Evolutionary conservation across 768 basidiomycete species (phyloP).

Genomic region (Mycena leptocephala): DNA sequence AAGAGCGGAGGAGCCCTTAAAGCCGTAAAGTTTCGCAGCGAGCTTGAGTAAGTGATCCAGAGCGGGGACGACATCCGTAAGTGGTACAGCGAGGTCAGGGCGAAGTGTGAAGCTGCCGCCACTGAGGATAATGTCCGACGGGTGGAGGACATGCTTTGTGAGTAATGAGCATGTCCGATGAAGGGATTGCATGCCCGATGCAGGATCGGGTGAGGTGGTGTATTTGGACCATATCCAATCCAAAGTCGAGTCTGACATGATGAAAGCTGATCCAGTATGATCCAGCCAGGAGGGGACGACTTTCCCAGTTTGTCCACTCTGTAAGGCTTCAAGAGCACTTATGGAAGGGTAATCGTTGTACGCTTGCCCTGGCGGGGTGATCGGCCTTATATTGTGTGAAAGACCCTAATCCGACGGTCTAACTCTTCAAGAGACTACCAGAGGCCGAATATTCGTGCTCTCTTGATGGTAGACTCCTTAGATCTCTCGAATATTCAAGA

Average conservation of each 20-base stretch:
- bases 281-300: conserved; percentile 7
- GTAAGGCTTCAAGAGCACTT: too few species aligned
- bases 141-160: background rate
- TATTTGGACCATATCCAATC: background rate
- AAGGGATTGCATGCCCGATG: too few species aligned
- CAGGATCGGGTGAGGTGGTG: background rate
- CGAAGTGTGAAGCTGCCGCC: background rate
- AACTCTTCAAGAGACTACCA: too few species aligned
- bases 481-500: too few species aligned
- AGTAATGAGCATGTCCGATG: background rate
- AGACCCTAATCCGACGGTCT: too few species aligned
- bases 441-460: too few species aligned
- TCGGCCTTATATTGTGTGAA: too few species aligned
- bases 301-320: too few species aligned
- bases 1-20: background rate
- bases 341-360: too few species aligned
- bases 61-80: background rate
- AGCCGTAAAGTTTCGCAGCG: background rate
- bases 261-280: background rate
- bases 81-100: background rate
- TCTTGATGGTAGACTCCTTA: too few species aligned
- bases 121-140: background rate
- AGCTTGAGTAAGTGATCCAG: background rate
- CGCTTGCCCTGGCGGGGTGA: too few species aligned
- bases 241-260: background rate